These are phyloP conservation scores for Erodium maritimum DNA, from an alignment of 345 rosid genomes.

Conservation along the genomic window DNA sequence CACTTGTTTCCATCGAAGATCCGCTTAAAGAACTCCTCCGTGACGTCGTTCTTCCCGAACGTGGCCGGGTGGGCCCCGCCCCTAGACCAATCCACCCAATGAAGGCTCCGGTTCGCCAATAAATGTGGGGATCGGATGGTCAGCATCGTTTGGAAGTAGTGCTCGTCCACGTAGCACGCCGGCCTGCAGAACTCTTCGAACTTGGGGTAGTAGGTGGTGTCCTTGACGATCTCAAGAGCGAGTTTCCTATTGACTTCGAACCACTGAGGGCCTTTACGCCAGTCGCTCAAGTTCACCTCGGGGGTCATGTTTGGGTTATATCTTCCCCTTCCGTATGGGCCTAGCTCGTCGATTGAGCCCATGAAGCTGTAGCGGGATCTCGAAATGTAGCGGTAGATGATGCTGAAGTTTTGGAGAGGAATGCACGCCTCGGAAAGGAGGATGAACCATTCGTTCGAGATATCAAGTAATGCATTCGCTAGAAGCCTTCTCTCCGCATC, in stretches of 20 bases:
- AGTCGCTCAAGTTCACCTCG: constrained; percentile 25
- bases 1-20: constrained; percentile 18
- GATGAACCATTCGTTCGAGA: constrained; percentile 35
- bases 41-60: constrained; percentile 25
- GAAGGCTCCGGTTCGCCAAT: constrained; percentile 28
- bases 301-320: constrained; percentile 27
- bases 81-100: constrained; percentile 39
- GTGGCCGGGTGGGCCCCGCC: constrained; percentile 42
- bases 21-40: constrained; percentile 21
- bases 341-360: constrained; percentile 25
- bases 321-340: constrained; percentile 34
- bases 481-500: constrained; percentile 38
- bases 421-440: constrained; percentile 35
- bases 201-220: constrained; percentile 25
- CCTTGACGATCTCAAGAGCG: constrained; percentile 17
- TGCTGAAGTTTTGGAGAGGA: constrained; percentile 29
- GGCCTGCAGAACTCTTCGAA: constrained; percentile 25
- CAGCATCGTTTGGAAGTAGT: constrained; percentile 34
- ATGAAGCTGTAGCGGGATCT: constrained; percentile 30
- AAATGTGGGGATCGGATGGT: constrained; percentile 21
- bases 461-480: constrained; percentile 33
- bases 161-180: constrained; percentile 37
- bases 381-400: constrained; percentile 22
- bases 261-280: constrained; percentile 46
- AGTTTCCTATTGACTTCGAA: constrained; percentile 28